Percentiles rank a stretch among this genome's conserved stretches.
Evolutionary conservation across 2,329 filamentous ascomycete species (phyloP).

Genomic region (Coniochaeta prunicola): DNA sequence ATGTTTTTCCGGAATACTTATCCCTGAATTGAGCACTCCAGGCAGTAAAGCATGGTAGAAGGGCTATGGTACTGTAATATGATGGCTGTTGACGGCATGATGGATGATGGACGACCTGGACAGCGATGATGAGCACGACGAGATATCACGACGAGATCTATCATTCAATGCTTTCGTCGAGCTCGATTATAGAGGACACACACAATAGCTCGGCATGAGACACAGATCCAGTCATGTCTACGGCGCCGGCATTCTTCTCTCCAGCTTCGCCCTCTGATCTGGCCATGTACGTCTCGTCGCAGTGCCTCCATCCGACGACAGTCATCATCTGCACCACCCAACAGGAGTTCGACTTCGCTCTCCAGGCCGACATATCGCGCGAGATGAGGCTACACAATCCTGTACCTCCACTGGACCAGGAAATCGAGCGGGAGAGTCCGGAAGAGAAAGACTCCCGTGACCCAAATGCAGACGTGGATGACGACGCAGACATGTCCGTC

Average conservation of each 20-base stretch:
- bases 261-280: constrained; percentile 53
- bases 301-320: constrained; percentile 50
- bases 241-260: constrained; percentile 36
- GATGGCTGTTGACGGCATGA: too few relatives aligned
- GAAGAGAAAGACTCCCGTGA: constrained; percentile 3
- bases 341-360: constrained; percentile 54
- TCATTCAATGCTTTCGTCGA: neutral
- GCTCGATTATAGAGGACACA: neutral
- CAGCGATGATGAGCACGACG: too few relatives aligned
- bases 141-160: too few relatives aligned
- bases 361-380: constrained; percentile 42
- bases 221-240: neutral
- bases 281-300: constrained; percentile 54
- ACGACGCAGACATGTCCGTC: neutral
- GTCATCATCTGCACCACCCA: constrained; percentile 65
- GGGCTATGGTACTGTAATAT: too few relatives aligned
- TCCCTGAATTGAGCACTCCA: too few relatives aligned
- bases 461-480: constrained; percentile 8
- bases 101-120: too few relatives aligned
- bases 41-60: too few relatives aligned
- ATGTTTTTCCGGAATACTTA: too few relatives aligned
- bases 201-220: too few relatives aligned
- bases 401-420: neutral
- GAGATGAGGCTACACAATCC: constrained; percentile 11
- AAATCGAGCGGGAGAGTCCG: constrained; percentile 9